Base-by-base conservation (phyloP, 2,329 filamentous ascomycete species). In the Exophiala lecanii-corni region DNA sequence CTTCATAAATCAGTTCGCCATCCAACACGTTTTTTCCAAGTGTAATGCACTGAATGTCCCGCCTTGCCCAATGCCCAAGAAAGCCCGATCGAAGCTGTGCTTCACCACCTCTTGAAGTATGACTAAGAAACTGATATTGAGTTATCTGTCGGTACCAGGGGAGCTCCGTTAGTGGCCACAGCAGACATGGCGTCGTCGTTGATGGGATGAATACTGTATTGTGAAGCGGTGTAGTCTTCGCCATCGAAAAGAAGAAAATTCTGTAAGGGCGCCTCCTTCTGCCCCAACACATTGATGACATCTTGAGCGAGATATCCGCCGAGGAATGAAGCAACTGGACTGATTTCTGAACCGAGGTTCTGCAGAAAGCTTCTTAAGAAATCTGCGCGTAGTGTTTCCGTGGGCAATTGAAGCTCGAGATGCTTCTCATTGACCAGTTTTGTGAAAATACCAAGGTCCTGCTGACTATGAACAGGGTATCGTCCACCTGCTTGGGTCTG, bases 231-330 rank as follows among this genome's bases (percentile, higher is more conserved):
- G 65, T 86, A 85, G 34, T 75, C 77, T 55, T 87, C 85, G 10
- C 89, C 89, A 62, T 97, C 89, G 58, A 97, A 95, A 15, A 97
- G 72, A 37, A 95, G 77, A 62, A 95, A 80, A 64, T 98, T 98
- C 68, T 98, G 92, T 31, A 98, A 84, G 1, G 92, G 92, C 64
- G 96, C 92, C 68, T 97, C 89, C 30, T 85, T 81, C 61, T 86
- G 81, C 36, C 89, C 88, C 4, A 97, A 76, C 21, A 96, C 89
- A 58, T 97, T 97, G 68, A 98, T 97, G 39, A 95, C 89, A 61
- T 98, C 92, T 67, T 98, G 92, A 1, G 91, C 88, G 12, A 98
- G 75, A 62, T 89, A 81, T 7, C 89, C 92, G 36, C 92, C 92
- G 9, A 98, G 72, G 45, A 95, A 87, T 2, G 92, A 89, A 0